A percentile compares a stretch with the other conserved stretches of the same genome.
Evolutionary conservation across 2,329 filamentous ascomycete species (phyloP).

Genomic region (Trichoderma citrinoviride): DNA sequence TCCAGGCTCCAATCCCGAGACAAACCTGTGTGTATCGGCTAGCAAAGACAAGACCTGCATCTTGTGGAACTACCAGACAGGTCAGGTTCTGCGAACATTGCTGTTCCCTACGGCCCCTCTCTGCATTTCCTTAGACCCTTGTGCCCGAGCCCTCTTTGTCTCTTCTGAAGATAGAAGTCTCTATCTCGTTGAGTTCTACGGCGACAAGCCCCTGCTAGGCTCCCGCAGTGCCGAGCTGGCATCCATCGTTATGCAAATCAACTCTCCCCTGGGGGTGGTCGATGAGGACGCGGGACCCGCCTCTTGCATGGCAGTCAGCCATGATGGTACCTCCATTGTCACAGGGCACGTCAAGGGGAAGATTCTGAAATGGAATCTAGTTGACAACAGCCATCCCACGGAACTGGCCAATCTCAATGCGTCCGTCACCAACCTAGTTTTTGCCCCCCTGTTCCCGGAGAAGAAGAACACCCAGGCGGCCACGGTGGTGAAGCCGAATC

Average conservation of each 20-base stretch:
- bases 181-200: constrained; percentile 73
- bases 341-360: constrained; percentile 81
- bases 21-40: constrained; percentile 79
- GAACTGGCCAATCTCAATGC: constrained; percentile 72
- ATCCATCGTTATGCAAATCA: constrained; percentile 56
- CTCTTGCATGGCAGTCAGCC: constrained; percentile 69
- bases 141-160: constrained; percentile 76
- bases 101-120: constrained; percentile 72
- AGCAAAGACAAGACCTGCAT: constrained; percentile 86
- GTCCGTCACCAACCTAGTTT: constrained; percentile 77
- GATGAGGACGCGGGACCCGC: constrained; percentile 63
- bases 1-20: constrained; percentile 63
- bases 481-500: constrained; percentile 76
- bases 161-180: constrained; percentile 78
- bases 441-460: constrained; percentile 59
- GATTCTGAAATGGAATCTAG: constrained; percentile 76
- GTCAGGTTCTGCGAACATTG: constrained; percentile 74
- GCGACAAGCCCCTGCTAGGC: constrained; percentile 54
- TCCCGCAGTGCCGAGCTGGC: constrained; percentile 51
- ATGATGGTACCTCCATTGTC: constrained; percentile 76
- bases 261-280: constrained; percentile 53
- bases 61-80: constrained; percentile 87
- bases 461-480: constrained; percentile 47
- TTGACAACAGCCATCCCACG: constrained; percentile 64
- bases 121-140: constrained; percentile 75